Conservation (phyloP, 2,329 filamentous ascomycete species). For the Capronia epimyces region DNA sequence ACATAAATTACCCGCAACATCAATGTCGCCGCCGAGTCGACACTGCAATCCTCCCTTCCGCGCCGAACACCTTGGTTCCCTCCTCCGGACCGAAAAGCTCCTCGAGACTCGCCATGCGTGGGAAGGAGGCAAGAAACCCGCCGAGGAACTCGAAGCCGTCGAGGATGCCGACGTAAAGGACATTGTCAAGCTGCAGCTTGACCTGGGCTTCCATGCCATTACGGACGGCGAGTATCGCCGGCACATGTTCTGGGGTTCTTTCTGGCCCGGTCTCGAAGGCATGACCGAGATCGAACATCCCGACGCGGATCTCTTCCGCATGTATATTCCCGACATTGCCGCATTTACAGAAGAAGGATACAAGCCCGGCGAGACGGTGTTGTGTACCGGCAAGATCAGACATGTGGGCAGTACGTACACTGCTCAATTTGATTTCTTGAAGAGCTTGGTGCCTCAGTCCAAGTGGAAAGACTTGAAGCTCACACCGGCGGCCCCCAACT, state of each 20-base stretch:
- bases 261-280: constrained; percentile 44
- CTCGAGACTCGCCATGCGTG: constrained; percentile 55
- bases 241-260: constrained; percentile 47
- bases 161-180: constrained; percentile 63
- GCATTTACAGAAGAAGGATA: constrained; percentile 50
- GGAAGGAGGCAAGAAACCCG: constrained; percentile 51
- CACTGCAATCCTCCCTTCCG: constrained; percentile 54
- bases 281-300: constrained; percentile 45
- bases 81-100: constrained; percentile 60
- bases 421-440: constrained; percentile 51
- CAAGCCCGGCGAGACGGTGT: constrained; percentile 46
- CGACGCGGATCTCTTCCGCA: constrained; percentile 44
- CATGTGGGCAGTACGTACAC: constrained; percentile 41
- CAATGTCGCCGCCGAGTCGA: constrained; percentile 3
- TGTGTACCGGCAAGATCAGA: constrained; percentile 48
- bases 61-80: constrained; percentile 66
- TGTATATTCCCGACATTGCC: constrained; percentile 52
- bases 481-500: constrained; percentile 55
- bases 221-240: constrained; percentile 64
- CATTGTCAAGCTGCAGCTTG: constrained; percentile 59
- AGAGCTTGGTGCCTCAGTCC: constrained; percentile 50
- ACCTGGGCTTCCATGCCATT: constrained; percentile 58
- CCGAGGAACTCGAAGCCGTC: constrained; percentile 53
- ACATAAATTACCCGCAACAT: neutral
- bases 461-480: constrained; percentile 57